Base-by-base conservation (phyloP, 768 basidiomycete species). In the Pisolithus marmoratus region DNA sequence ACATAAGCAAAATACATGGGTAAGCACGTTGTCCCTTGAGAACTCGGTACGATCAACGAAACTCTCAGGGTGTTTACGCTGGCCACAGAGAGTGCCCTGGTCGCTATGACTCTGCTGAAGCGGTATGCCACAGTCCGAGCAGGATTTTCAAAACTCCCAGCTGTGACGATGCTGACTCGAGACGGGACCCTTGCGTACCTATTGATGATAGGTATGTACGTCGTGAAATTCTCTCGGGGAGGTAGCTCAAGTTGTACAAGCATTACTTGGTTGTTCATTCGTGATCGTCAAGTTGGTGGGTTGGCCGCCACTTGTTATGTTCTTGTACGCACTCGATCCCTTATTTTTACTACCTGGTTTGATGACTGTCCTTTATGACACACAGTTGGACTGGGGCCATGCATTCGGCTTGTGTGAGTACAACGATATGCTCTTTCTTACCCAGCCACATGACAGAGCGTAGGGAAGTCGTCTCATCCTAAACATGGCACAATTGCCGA, bases 101-200 rank as follows among this genome's bases (percentile, higher is more conserved):
- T 77, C 43, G 54, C 37, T 19, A 59, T 75, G 20, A 74, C 74
- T 0, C 41, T 63, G 0, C 58, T 58, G 29, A 74, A 73, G 53
- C 75, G 73, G 52, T 51, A 67, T 6, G 38, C 60, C n/a, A 65
- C 70, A 8, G 54, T 69, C n/a, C 70, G 69, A 22, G 61, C 62
- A 2, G 73, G 73, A 11, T 74, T 72, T 72, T 71, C 70, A 19
- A 65, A 71, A 47, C 67, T 71, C 17, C 74, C 72, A 0, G 54
- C 76, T 5, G 58, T 76, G 22, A 36, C 60, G 5, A 53, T 75
- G 29, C 59, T 76, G 15, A 70, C 73, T 62, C 67, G 75, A 17
- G 76, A 77, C 58, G 74, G 75, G 8, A 75, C 69, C 4, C 73
- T 74, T 72, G 73, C 74, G 0, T 77, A 75, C 57, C 53, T 72